These are phyloP conservation scores for Suhomyces bribrorum DNA, from an alignment of 1,139 yeast genomes.

Conservation along the genomic window DNA sequence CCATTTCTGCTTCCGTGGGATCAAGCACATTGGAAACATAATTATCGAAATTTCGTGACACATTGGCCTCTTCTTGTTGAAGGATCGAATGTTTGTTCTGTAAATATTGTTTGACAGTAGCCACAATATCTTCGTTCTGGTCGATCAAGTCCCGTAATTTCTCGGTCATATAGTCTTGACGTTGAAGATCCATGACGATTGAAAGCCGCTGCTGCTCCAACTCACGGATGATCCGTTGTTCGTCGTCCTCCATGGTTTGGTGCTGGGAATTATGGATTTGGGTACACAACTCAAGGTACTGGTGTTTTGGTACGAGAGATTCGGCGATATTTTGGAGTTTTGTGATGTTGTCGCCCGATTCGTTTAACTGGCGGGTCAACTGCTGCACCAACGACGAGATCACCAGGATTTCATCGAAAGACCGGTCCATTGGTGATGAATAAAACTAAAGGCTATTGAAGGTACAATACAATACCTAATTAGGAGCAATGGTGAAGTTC, in stretches of 20 bases:
- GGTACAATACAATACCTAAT: too few relatives aligned
- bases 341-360: constrained; percentile 22
- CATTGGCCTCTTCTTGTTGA: constrained; percentile 15
- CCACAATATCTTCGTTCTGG: constrained; percentile 44
- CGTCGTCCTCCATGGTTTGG: background rate
- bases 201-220: constrained; percentile 39
- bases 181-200: constrained; percentile 45
- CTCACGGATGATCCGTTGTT: constrained; percentile 8
- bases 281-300: constrained; percentile 14
- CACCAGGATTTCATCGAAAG: constrained; percentile 26
- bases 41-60: constrained; percentile 9
- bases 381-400: constrained; percentile 24
- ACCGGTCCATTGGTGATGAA: constrained; percentile 22
- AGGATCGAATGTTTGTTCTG: constrained; percentile 23
- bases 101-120: constrained; percentile 41
- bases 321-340: constrained; percentile 25
- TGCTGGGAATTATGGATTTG: background rate
- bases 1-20: constrained; percentile 16
- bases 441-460: too few relatives aligned
- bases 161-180: constrained; percentile 39
- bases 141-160: constrained; percentile 37
- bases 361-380: constrained; percentile 24
- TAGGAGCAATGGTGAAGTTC: too few relatives aligned
- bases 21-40: constrained; percentile 12
- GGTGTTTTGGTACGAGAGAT: constrained; percentile 23